Evolutionary conservation across 495 filamentous ascomycete species (phyloP).

Genomic region (Venustampulla echinocandica): DNA sequence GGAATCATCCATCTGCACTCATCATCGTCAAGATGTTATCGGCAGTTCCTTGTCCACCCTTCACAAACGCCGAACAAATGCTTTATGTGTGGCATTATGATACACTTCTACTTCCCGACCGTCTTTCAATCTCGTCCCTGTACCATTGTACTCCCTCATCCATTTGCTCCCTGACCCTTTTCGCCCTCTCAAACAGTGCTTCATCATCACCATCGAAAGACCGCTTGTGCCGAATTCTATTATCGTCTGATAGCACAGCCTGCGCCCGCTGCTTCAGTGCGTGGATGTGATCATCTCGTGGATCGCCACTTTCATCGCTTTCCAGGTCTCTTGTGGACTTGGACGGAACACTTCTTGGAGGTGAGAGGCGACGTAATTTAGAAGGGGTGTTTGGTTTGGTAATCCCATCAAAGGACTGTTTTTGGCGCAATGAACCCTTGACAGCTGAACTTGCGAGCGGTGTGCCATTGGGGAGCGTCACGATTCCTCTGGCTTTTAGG

Average conservation of each 20-base stretch:
- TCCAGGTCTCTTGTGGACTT: not conserved
- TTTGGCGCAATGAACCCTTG: conserved; percentile 8
- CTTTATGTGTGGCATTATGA: conserved; percentile 5
- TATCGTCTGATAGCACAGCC: conserved; percentile 11
- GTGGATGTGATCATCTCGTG: conserved; percentile 12
- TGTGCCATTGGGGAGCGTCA: conserved; percentile 22
- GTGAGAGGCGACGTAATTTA: not conserved
- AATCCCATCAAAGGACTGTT: conserved; percentile 15
- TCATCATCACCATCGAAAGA: conserved; percentile 16
- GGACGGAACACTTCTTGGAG: conserved; percentile 13
- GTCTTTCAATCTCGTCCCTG: conserved; percentile 8
- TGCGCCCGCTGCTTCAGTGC: conserved; percentile 16
- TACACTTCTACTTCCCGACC: conserved; percentile 5
- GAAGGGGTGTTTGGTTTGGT: conserved; percentile 10
- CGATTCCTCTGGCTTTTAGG: conserved; percentile 35
- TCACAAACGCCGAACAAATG: conserved; percentile 3
- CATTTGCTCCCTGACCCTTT: conserved; percentile 24
- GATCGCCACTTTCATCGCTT: not conserved
- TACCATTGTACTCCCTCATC: conserved; percentile 23
- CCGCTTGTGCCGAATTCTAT: conserved; percentile 8
- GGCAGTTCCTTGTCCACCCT: not conserved
- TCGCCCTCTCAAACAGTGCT: conserved; percentile 21
- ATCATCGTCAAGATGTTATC: not conserved
- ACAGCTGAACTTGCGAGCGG: conserved; percentile 21
- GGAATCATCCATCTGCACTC: not conserved